Percentiles rank a stretch among this genome's conserved stretches.
Evolutionary conservation across 179 eudicot species (phyloP).

Genomic region (Silene noctiflora): DNA sequence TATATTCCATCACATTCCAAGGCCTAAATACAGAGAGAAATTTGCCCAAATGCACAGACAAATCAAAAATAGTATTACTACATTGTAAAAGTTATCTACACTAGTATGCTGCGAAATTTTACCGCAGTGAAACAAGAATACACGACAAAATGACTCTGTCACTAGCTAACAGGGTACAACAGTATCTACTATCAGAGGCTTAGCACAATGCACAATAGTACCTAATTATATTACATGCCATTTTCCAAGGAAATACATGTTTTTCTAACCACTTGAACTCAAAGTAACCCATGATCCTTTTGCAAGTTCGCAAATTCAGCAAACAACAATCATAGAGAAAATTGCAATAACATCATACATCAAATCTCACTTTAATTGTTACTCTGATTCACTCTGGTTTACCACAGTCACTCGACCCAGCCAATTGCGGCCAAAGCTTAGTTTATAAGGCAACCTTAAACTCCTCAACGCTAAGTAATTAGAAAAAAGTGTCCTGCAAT

Average conservation of each 20-base stretch:
- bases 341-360: background rate
- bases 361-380: too few species aligned
- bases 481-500: too few species aligned
- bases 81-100: background rate
- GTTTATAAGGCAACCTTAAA: too few species aligned
- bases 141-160: background rate
- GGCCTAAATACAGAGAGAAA: too few species aligned
- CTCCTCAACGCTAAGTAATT: too few species aligned
- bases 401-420: background rate
- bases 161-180: background rate
- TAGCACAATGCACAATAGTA: too few species aligned
- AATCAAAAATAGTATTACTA: background rate
- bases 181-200: too few species aligned
- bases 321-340: background rate
- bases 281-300: background rate
- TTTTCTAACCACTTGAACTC: conserved; percentile 12
- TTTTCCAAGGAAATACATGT: too few species aligned
- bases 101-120: background rate
- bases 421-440: background rate
- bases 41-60: background rate
- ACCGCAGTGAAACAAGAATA: background rate
- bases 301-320: background rate
- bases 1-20: too few species aligned
- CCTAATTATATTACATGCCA: too few species aligned
- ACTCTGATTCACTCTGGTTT: background rate